A percentile compares a stretch with the other conserved stretches of the same genome.
Evolutionary conservation across 495 filamentous ascomycete species (phyloP).

Genomic region (Penicillium lividum): DNA sequence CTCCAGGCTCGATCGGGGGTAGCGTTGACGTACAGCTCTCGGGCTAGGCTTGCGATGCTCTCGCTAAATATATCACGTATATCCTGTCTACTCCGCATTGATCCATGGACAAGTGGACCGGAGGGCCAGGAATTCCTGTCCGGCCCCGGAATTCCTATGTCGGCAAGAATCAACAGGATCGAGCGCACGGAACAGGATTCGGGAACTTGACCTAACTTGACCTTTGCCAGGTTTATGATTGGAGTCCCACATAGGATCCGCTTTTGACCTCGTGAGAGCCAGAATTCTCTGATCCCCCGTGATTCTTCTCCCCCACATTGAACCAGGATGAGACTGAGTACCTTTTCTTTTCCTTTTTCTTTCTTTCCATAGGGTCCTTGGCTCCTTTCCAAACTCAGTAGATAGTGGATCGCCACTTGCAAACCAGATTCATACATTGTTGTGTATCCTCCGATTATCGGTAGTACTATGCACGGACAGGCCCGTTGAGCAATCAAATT

Average conservation of each 20-base stretch:
- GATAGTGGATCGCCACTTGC: background rate
- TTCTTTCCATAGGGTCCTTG: background rate
- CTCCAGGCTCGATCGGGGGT: slow-evolving; percentile 12
- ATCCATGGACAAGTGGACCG: background rate
- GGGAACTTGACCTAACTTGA: slow-evolving; percentile 22
- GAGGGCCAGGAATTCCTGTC: background rate
- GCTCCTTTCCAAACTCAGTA: background rate
- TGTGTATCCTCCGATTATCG: background rate
- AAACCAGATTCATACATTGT: background rate
- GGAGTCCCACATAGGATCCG: slow-evolving; percentile 11
- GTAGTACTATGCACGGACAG: background rate
- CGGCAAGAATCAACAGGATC: background rate
- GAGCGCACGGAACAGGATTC: slow-evolving; percentile 5
- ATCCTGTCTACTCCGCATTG: background rate
- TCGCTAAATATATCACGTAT: background rate
- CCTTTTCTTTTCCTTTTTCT: background rate
- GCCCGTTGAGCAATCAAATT: background rate
- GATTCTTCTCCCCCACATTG: slow-evolving; percentile 14
- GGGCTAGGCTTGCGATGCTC: slow-evolving; percentile 11
- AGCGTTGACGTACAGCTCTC: slow-evolving; percentile 9
- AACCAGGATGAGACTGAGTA: background rate
- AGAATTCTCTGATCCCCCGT: slow-evolving; percentile 15
- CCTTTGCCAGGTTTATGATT: slow-evolving; percentile 21
- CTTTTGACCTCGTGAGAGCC: slow-evolving; percentile 9
- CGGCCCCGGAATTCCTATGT: slow-evolving; percentile 10